A percentile compares a stretch with the other conserved stretches of the same genome.
phyloP scores from a whole-genome alignment of 768 basidiomycete genomes.

The Stropharia rugosoannulata region DNA sequence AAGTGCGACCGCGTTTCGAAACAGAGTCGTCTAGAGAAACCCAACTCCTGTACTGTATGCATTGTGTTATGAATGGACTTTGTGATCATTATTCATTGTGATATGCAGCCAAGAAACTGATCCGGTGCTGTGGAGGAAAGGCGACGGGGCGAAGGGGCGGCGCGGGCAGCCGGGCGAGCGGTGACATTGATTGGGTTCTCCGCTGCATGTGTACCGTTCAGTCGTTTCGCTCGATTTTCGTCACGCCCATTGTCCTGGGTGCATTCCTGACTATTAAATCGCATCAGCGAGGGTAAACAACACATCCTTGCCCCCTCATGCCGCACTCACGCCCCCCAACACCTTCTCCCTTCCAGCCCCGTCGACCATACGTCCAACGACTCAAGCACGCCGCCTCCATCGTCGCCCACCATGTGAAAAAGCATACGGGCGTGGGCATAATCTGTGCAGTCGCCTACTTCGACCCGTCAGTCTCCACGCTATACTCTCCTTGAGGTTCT shows the following conservation, averaged over 20 bases:
- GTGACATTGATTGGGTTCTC: slow-evolving; percentile 11
- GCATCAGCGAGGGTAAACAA: slow-evolving; percentile 11
- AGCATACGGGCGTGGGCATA: slow-evolving; percentile 80
- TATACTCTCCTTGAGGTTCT: slow-evolving; percentile 3
- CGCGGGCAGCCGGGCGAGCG: neutral
- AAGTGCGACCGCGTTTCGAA: too few species aligned
- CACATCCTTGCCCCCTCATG: slow-evolving; percentile 20
- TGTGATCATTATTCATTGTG: too few species aligned
- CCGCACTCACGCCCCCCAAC: slow-evolving; percentile 17
- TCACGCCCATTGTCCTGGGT: slow-evolving; percentile 39
- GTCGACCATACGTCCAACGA: slow-evolving; percentile 15
- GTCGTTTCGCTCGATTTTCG: slow-evolving; percentile 34
- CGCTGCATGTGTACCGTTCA: slow-evolving; percentile 31
- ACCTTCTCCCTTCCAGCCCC: slow-evolving; percentile 4
- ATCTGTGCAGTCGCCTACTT: slow-evolving; percentile 89
- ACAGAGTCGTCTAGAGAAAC: too few species aligned
- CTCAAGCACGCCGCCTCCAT: slow-evolving; percentile 28
- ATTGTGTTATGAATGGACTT: too few species aligned
- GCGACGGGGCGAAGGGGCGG: neutral
- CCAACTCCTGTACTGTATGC: too few species aligned
- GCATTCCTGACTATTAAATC: slow-evolving; percentile 30
- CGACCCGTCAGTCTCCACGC: slow-evolving; percentile 56
- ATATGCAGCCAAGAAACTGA: too few species aligned
- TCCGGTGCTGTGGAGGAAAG: neutral
- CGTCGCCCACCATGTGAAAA: slow-evolving; percentile 51